Conservation (phyloP, 257 asterid species). For the Solanum pinnatisectum region DNA sequence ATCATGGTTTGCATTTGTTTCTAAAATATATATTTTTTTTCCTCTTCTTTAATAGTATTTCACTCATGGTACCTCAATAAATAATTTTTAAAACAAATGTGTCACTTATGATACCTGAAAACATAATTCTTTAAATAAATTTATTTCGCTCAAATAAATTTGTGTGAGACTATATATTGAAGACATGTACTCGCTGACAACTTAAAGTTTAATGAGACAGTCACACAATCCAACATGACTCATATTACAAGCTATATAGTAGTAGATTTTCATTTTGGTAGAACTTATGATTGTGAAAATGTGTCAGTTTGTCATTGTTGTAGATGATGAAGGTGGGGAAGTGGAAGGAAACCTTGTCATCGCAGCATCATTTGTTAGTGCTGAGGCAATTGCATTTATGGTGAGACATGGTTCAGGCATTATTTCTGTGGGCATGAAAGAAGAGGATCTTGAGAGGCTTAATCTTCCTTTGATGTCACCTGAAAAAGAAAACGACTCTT, state of each 20-base stretch:
- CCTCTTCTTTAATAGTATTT: not conserved
- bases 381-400: constrained; percentile 57
- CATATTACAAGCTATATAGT: not conserved
- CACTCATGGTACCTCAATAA: not conserved
- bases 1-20: not conserved
- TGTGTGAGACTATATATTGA: too few species aligned
- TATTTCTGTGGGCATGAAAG: constrained; percentile 78
- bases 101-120: not conserved
- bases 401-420: constrained; percentile 75
- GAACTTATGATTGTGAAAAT: constrained; percentile 8
- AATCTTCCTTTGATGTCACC: constrained; percentile 77
- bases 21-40: too few species aligned
- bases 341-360: constrained; percentile 79
- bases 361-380: constrained; percentile 47
- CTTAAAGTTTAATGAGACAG: not conserved
- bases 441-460: constrained; percentile 62
- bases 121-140: too few species aligned
- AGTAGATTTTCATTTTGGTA: not conserved
- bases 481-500: constrained; percentile 55
- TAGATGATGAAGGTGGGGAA: constrained; percentile 50
- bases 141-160: too few species aligned
- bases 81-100: not conserved
- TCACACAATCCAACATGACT: not conserved
- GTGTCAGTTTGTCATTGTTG: constrained; percentile 69
- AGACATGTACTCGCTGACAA: not conserved